Percentiles rank a stretch among this genome's conserved stretches.
These are phyloP conservation scores for Gossypium trilobum DNA, from an alignment of 441 rosid genomes.

Conservation along the genomic window DNA sequence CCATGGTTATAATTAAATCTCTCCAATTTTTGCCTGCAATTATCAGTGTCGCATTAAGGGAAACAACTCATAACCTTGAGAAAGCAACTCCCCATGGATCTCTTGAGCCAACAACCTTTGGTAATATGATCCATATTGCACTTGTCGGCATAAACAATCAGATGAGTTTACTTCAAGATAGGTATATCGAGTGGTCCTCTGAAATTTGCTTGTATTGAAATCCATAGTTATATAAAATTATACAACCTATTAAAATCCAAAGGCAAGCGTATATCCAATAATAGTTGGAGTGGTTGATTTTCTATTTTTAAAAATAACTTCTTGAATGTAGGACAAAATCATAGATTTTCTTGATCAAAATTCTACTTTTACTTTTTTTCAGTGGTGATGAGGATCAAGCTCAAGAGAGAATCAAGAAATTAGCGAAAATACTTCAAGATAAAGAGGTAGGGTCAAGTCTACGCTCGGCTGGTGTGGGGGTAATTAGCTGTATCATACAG, in stretches of 20 bases:
- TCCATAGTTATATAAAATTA: slow-evolving; percentile 3
- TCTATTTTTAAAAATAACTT: background rate
- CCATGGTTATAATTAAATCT: slow-evolving; percentile 92
- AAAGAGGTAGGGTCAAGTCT: slow-evolving; percentile 67
- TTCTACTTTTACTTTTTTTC: slow-evolving; percentile 22
- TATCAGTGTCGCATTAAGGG: slow-evolving; percentile 65
- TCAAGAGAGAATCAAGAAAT: slow-evolving; percentile 81
- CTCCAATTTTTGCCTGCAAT: slow-evolving; percentile 75
- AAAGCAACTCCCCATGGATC: slow-evolving; percentile 38
- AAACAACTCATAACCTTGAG: slow-evolving; percentile 53
- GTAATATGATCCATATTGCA: slow-evolving; percentile 97
- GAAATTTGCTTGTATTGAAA: slow-evolving; percentile 6
- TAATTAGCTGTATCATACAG: slow-evolving; percentile 92
- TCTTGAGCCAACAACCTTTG: slow-evolving; percentile 37
- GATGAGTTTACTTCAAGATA: slow-evolving; percentile 97
- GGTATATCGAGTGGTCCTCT: slow-evolving; percentile 37
- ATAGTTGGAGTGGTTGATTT: background rate
- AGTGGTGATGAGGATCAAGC: slow-evolving; percentile 99
- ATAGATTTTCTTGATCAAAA: background rate
- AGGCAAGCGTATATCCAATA: background rate
- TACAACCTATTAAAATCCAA: background rate
- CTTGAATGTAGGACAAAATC: background rate
- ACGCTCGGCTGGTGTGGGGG: slow-evolving; percentile 74
- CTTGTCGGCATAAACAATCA: slow-evolving; percentile 90
- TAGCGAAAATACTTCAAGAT: slow-evolving; percentile 89